Conservation (phyloP, 257 asterid species). For the Paulownia fortunei region DNA sequence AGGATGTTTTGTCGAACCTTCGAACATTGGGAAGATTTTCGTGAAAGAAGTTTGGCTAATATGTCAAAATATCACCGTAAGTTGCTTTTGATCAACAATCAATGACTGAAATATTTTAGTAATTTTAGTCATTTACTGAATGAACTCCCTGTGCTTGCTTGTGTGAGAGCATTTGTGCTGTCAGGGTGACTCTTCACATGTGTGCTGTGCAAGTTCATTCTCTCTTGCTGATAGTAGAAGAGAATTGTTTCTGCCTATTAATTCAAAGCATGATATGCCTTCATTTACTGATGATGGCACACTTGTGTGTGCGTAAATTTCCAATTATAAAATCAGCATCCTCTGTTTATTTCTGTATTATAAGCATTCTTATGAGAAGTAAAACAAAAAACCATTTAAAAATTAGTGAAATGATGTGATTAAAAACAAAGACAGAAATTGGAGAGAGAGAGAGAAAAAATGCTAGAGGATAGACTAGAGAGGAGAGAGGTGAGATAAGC, state of each 20-base stretch:
- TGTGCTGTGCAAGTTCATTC: background rate
- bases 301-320: background rate
- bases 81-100: background rate
- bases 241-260: background rate
- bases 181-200: background rate
- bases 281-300: background rate
- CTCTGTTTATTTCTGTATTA: background rate
- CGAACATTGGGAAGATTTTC: background rate
- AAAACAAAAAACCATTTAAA: background rate
- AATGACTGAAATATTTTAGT: background rate
- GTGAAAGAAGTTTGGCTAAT: background rate
- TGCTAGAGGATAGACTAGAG: background rate
- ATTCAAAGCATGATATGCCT: background rate
- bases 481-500: background rate
- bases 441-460: background rate
- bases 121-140: background rate
- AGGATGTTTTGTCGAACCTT: constrained; percentile 5
- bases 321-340: background rate
- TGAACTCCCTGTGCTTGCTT: background rate
- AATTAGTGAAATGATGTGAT: background rate
- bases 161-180: background rate
- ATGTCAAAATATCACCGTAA: background rate
- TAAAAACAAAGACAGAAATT: background rate
- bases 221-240: background rate
- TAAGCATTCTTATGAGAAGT: background rate